These are phyloP conservation scores for Microthlaspi erraticum DNA, from an alignment of 345 rosid genomes.

Conservation along the genomic window DNA sequence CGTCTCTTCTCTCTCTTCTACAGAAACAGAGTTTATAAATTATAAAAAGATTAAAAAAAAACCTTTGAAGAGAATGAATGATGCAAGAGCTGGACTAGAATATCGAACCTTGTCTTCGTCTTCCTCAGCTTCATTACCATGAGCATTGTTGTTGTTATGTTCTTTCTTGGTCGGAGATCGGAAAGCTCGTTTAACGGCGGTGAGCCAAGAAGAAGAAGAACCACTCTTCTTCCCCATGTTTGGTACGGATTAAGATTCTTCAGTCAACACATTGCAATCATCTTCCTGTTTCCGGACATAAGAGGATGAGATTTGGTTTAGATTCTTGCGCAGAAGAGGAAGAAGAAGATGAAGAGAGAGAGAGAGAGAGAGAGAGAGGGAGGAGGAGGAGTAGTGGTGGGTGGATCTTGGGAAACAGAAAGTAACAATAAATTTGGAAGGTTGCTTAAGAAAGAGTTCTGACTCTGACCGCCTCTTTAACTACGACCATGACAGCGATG, in stretches of 20 bases:
- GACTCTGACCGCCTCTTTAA: conserved; percentile 47
- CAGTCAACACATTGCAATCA: conserved; percentile 18
- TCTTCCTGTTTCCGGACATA: neutral
- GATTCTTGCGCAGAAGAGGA: conserved; percentile 21
- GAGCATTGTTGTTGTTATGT: conserved; percentile 42
- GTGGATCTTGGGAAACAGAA: conserved; percentile 46
- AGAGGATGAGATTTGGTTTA: conserved; percentile 39
- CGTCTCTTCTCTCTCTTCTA: conserved; percentile 76
- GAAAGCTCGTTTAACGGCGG: conserved; percentile 86
- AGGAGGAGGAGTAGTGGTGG: conserved; percentile 22
- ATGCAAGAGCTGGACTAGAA: neutral
- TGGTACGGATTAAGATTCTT: neutral
- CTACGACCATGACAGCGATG: conserved; percentile 46
- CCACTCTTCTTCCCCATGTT: conserved; percentile 74
- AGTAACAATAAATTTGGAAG: conserved; percentile 41
- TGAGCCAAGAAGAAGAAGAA: conserved; percentile 76
- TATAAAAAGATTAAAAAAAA: neutral
- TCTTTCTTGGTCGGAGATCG: conserved; percentile 72
- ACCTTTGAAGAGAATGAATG: conserved; percentile 19
- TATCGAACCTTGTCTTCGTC: conserved; percentile 77
- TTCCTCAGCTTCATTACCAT: conserved; percentile 56
- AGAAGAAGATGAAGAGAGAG: conserved; percentile 6
- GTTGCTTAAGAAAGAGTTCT: conserved; percentile 40
- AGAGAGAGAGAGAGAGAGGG: neutral
- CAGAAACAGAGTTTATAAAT: conserved; percentile 1